Evolutionary conservation across 2,329 filamentous ascomycete genomes (phyloP).

Genomic region (Cordyceps cicadae): DNA sequence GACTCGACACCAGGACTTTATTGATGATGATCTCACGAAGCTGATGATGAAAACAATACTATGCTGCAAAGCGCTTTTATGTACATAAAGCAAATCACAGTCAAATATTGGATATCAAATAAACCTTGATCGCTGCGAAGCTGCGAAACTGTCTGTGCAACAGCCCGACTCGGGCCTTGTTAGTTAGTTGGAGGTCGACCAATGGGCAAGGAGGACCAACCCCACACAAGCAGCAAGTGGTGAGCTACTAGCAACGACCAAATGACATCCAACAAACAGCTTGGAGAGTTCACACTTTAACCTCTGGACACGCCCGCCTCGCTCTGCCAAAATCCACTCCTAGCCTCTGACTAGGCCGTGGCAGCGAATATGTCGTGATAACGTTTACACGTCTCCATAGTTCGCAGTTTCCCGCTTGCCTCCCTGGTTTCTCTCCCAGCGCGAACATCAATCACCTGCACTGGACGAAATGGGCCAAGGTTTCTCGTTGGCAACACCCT

Average conservation of each 20-base stretch:
- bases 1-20: neutral
- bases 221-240: neutral
- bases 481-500: constrained; percentile 87
- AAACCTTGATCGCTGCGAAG: neutral
- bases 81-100: neutral
- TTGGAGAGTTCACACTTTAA: neutral
- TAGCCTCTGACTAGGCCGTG: neutral
- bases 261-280: constrained; percentile 1
- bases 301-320: neutral
- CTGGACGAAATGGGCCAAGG: constrained; percentile 73
- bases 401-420: neutral
- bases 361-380: constrained; percentile 1
- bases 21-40: neutral
- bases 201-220: neutral
- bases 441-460: neutral
- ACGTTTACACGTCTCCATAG: neutral
- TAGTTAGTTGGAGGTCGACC: neutral
- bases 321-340: neutral
- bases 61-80: neutral
- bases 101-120: constrained; percentile 1
- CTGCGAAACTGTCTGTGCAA: neutral
- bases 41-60: neutral
- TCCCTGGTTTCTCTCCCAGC: neutral
- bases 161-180: neutral
- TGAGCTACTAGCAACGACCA: neutral